A percentile compares a stretch with the other conserved stretches of the same genome.
These are phyloP conservation scores for Torulaspora franciscae DNA, from an alignment of 805 yeast species.

Conservation along the genomic window DNA sequence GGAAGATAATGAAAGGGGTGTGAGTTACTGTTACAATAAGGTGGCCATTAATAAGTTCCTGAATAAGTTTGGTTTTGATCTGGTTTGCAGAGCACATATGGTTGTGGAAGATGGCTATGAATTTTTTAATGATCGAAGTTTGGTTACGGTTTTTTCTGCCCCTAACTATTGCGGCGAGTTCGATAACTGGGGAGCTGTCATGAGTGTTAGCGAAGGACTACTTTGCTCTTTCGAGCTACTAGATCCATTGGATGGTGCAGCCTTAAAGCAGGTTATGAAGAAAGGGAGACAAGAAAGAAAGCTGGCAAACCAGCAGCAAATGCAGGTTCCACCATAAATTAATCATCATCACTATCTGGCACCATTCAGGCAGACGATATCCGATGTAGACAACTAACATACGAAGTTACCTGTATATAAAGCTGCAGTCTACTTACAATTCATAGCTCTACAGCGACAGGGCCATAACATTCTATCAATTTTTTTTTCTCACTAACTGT, in stretches of 20 bases:
- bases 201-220: constrained; percentile 91
- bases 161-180: constrained; percentile 59
- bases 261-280: constrained; percentile 90
- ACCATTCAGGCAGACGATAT: background rate
- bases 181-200: constrained; percentile 95
- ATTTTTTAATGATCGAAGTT: constrained; percentile 65
- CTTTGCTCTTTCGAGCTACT: constrained; percentile 88
- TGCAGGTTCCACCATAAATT: constrained; percentile 7
- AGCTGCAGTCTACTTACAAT: background rate
- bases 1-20: constrained; percentile 82
- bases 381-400: background rate
- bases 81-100: constrained; percentile 82
- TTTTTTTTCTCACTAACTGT: background rate
- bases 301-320: constrained; percentile 43
- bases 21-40: constrained; percentile 69
- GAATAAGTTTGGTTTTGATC: constrained; percentile 61
- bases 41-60: constrained; percentile 69
- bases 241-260: constrained; percentile 90
- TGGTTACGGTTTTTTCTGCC: constrained; percentile 76
- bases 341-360: background rate
- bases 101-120: constrained; percentile 88
- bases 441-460: background rate
- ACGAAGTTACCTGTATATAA: constrained; percentile 1
- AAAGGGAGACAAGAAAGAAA: constrained; percentile 87
- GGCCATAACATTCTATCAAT: background rate